Evolutionary conservation across 106 monocot species (phyloP), one percentile per base, ranked within the genome.

Genomic region (Allium cepa): DNA sequence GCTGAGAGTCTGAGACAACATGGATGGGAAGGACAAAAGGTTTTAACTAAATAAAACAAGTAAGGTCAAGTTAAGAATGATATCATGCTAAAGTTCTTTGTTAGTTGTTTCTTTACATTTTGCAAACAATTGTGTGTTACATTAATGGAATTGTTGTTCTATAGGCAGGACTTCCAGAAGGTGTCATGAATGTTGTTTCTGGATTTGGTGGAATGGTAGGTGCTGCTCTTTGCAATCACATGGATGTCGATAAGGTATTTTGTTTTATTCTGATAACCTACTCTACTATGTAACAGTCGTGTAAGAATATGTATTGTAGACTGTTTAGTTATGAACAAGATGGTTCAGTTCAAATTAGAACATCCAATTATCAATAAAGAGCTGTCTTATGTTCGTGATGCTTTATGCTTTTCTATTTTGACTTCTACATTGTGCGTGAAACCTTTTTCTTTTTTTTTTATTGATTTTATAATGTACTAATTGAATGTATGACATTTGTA

Each of bases 241-340:
- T 92, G 85, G 88, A 92, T 36, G 76, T 92, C 1, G 88, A 92
- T 69, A 88, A 82, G 92, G 92, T 92, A 74, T 46, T 62, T 17
- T 36, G 36, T 36, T 36, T 36, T 36, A 36, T 36, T 36, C 36
- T 5, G 4, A 36, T 1, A 36, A 36, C 36, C 36, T 36, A 36
- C 36, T 1, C 0, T 36, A 36, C 36, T 3, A 36, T 28, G 3
- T 68, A 65, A 12, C 12, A 17, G 45, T 74, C 15, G 36, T 1
- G 36, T 36, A 36, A 36, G 36, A 36, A 36, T 36, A 5, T 36
- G 36, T 36, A 36, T 50, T 65, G 17, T 16, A 47, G 8, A 64
- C 11, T n/a, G 9, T 60, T 62, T 1, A 7, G 9, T 62, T 26
- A 28, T 11, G 27, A 10, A 36, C 27, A 28, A 11, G 4, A 60